phyloP scores from a whole-genome alignment of 2,329 filamentous ascomycete species.

The Sporothrix variecibatus region DNA sequence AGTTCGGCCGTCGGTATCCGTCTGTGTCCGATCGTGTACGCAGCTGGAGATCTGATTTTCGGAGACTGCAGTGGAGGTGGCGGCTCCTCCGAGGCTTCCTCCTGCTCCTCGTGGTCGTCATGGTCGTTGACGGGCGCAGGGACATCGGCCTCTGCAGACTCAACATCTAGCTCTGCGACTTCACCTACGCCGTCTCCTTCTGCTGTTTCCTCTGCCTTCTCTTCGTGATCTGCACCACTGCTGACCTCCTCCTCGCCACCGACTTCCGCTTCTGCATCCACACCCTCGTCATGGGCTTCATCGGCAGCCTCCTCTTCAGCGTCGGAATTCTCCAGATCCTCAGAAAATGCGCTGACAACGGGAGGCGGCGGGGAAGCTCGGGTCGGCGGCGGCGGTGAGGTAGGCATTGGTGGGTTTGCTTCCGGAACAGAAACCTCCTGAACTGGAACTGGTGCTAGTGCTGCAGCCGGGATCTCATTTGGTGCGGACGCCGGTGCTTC shows the following conservation, averaged over 20 bases:
- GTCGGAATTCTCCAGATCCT: not conserved
- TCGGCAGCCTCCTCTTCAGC: not conserved
- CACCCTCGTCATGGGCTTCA: not conserved
- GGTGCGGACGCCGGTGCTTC: constrained; percentile 31
- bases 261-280: not conserved
- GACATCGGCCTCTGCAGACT: not conserved
- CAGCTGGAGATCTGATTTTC: not conserved
- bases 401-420: not conserved
- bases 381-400: not conserved
- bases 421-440: not conserved
- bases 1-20: constrained; percentile 11
- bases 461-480: not conserved
- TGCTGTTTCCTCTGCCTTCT: not conserved
- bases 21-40: not conserved
- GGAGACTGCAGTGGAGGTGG: not conserved
- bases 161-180: not conserved
- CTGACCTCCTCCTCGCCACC: not conserved
- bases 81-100: not conserved
- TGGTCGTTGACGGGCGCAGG: not conserved
- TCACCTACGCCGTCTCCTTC: not conserved
- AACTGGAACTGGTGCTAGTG: not conserved
- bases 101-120: not conserved
- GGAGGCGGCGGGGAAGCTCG: not conserved
- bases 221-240: not conserved
- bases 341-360: constrained; percentile 1